Percentiles rank a stretch among this genome's conserved stretches.
These are phyloP conservation scores for Colletotrichum chrysophilum DNA, from an alignment of 2,329 filamentous ascomycete genomes.

Conservation along the genomic window DNA sequence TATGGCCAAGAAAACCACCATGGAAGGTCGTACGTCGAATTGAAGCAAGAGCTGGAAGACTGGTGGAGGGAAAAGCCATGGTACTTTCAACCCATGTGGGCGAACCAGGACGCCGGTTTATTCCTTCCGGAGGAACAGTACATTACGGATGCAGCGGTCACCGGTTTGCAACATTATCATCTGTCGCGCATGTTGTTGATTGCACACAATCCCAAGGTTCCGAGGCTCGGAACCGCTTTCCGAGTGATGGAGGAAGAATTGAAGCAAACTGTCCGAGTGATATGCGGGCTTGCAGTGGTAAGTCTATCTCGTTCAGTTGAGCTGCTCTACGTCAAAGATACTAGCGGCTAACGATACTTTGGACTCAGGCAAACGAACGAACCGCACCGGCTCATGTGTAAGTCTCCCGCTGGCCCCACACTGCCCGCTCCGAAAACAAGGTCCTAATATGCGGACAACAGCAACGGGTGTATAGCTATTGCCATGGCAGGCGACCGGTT, in stretches of 20 bases:
- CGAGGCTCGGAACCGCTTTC: conserved; percentile 29
- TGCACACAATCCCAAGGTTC: conserved; percentile 30
- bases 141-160: conserved; percentile 32
- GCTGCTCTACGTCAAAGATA: background rate
- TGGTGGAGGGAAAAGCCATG: conserved; percentile 34
- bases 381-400: conserved; percentile 8
- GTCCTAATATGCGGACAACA: background rate
- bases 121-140: conserved; percentile 28
- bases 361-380: conserved; percentile 1
- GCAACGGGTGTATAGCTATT: conserved; percentile 32
- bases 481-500: conserved; percentile 44
- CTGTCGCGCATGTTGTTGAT: conserved; percentile 30
- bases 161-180: conserved; percentile 31
- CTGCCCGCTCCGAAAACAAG: background rate
- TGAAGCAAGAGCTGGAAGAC: conserved; percentile 27
- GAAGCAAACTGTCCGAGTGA: conserved; percentile 29
- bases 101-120: conserved; percentile 8
- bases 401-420: background rate
- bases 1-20: conserved; percentile 32
- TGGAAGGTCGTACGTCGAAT: conserved; percentile 23
- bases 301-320: background rate
- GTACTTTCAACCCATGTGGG: conserved; percentile 26
- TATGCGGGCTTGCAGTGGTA: conserved; percentile 34
- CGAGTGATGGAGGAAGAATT: conserved; percentile 31
- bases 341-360: background rate